Evolutionary conservation across 331 rosid genomes (phyloP).

Genomic region (Erythrophleum ivorense): DNA sequence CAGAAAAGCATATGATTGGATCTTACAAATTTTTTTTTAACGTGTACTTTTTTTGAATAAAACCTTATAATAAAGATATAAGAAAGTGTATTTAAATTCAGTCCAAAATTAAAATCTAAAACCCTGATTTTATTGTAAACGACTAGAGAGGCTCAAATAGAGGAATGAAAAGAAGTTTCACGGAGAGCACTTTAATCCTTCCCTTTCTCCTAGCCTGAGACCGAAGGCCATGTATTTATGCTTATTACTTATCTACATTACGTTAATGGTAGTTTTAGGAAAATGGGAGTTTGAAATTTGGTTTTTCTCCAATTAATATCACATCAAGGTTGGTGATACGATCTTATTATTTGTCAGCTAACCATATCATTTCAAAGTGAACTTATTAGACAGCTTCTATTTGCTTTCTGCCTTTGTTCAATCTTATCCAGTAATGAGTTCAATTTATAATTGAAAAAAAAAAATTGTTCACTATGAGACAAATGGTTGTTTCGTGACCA

Average conservation of each 20-base stretch:
- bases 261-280: background rate
- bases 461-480: background rate
- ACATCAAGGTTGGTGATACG: background rate
- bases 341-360: background rate
- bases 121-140: too few species aligned
- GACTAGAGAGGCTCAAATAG: background rate
- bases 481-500: constrained; percentile 13
- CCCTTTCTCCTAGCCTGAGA: background rate
- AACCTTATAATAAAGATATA: too few species aligned
- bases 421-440: too few species aligned
- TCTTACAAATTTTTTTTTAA: too few species aligned
- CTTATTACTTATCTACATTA: background rate
- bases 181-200: too few species aligned
- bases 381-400: background rate
- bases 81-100: too few species aligned
- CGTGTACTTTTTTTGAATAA: too few species aligned
- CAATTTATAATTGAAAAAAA: too few species aligned
- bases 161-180: background rate
- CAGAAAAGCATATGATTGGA: too few species aligned
- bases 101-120: too few species aligned
- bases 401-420: background rate
- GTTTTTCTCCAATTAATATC: background rate
- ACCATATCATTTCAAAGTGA: background rate
- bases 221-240: background rate
- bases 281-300: background rate